Base-by-base conservation (phyloP, 495 filamentous ascomycete species). In the Acidiella bohemica region DNA sequence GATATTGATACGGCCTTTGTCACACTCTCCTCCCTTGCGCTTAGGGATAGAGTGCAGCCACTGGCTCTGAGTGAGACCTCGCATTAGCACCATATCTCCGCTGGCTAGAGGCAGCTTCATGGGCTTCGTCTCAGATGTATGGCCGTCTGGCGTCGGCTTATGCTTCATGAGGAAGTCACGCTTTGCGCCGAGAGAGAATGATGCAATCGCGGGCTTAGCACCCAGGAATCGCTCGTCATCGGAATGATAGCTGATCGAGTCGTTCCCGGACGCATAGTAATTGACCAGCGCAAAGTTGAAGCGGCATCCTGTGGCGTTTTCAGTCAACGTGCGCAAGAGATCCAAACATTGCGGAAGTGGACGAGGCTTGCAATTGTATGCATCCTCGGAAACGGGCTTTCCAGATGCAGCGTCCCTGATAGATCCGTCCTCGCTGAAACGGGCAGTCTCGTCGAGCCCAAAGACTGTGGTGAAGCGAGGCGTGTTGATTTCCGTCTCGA, bases 21-120 rank as follows among this genome's bases (percentile, higher is more conserved):
- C 65, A 9, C 62, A 60, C 40, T 67, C 68, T 32, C 60, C 64
- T 23, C 72, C 73, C 28, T 71, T 70, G 18, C 78, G 61, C 62
- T 85, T 85, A 0, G 80, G 81, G n/a, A 84, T 71, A 38, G 71
- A 74, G 55, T 84, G 80, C 31, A 81, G 56, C 80, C 80, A 84
- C 51, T 73, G 69, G 20, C 67, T 50, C 53, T 87, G 81, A 17
- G 80, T 84, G 34, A 52, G 53, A 0, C 78, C 77, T 11, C 65
- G 67, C 78, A 84, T 85, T 7, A 85, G 54, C 10, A 83, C 53
- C 76, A 84, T 80, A 50, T 84, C 80, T 0, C 81, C 79, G 35
- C 67, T 70, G 2, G 48, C 65, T 16, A 84, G 64, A 14, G 65
- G 57, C 16, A 84, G 53, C 47, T 78, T 82, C 12, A 84, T 42